Evolutionary conservation across 2,329 filamentous ascomycete species (phyloP).

Genomic region (Raffaelea deltoideospora): DNA sequence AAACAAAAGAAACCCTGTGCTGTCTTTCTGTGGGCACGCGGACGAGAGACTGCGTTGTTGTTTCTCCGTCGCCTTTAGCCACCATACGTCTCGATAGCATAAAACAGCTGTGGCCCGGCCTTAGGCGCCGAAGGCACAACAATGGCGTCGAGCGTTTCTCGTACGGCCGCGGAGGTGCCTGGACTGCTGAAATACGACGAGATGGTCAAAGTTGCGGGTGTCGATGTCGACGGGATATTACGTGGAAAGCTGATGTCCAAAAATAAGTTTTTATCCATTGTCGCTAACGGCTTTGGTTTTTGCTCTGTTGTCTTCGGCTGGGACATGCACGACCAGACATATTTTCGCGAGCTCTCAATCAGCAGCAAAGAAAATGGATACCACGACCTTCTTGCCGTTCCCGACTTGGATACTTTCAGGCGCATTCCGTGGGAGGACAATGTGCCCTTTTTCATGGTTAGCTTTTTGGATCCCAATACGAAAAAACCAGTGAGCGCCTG

Average conservation of each 20-base stretch:
- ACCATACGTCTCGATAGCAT: no score
- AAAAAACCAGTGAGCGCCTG: constrained; percentile 58
- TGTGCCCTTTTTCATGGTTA: constrained; percentile 72
- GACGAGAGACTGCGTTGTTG: no score
- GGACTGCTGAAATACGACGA: constrained; percentile 53
- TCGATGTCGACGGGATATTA: constrained; percentile 76
- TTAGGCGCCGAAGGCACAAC: no score
- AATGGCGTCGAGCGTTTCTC: constrained; percentile 1
- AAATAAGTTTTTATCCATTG: constrained; percentile 78
- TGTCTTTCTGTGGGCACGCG: no score
- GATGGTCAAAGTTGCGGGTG: constrained; percentile 73
- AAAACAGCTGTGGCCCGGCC: no score
- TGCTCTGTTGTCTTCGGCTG: constrained; percentile 91
- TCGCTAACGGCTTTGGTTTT: constrained; percentile 74
- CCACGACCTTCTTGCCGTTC: constrained; percentile 66
- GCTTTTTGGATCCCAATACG: constrained; percentile 71
- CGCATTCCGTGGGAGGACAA: constrained; percentile 85
- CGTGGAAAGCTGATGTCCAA: constrained; percentile 87
- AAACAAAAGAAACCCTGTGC: no score
- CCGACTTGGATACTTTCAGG: constrained; percentile 63
- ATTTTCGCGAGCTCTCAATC: constrained; percentile 69
- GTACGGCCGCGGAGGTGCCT: constrained; percentile 52
- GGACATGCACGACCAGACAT: constrained; percentile 94
- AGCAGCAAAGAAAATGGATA: constrained; percentile 89
- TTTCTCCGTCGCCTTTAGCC: no score